phyloP scores from a whole-genome alignment of 495 filamentous ascomycete species.

The Bombardia bombarda region DNA sequence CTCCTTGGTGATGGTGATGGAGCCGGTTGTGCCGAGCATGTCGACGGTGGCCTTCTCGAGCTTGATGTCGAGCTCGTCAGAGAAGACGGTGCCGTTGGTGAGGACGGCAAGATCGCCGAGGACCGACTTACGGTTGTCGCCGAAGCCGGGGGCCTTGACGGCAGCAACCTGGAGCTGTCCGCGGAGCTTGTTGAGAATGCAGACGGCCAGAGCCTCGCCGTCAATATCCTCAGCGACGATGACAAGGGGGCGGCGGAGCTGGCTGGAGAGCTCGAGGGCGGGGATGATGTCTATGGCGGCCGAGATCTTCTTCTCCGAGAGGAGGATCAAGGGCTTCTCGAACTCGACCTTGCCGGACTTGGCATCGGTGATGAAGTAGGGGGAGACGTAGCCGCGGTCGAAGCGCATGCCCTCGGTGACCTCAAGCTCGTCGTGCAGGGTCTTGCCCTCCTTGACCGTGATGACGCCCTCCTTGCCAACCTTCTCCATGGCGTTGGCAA shows the following conservation, averaged over 20 bases:
- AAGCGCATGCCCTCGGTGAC: conserved; percentile 99
- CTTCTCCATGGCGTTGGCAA: conserved; percentile 98
- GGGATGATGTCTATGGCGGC: conserved; percentile 97
- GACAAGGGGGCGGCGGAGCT: conserved; percentile 87
- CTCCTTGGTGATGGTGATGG: conserved; percentile 99
- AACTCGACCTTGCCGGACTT: conserved; percentile 99
- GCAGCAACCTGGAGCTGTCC: conserved; percentile 97
- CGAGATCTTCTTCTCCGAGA: conserved; percentile 99
- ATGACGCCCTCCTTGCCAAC: conserved; percentile 99
- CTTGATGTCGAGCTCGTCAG: conserved; percentile 96
- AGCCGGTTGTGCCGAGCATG: conserved; percentile 92
- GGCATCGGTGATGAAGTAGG: conserved; percentile 99
- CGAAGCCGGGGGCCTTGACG: conserved; percentile 98
- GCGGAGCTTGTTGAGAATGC: conserved; percentile 99
- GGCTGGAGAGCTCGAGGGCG: conserved; percentile 91
- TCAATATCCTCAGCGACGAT: conserved; percentile 99
- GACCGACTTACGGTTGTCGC: conserved; percentile 99
- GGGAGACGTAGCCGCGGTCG: conserved; percentile 95
- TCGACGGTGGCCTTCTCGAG: conserved; percentile 94
- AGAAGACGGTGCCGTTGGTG: conserved; percentile 96
- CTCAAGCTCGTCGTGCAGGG: conserved; percentile 93
- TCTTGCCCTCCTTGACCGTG: conserved; percentile 99
- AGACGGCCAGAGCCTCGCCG: conserved; percentile 95
- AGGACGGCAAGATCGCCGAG: conserved; percentile 92
- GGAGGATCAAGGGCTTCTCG: conserved; percentile 96